phyloP scores from a whole-genome alignment of 2,329 filamentous ascomycete species.

The Scytalidium sp. region DNA sequence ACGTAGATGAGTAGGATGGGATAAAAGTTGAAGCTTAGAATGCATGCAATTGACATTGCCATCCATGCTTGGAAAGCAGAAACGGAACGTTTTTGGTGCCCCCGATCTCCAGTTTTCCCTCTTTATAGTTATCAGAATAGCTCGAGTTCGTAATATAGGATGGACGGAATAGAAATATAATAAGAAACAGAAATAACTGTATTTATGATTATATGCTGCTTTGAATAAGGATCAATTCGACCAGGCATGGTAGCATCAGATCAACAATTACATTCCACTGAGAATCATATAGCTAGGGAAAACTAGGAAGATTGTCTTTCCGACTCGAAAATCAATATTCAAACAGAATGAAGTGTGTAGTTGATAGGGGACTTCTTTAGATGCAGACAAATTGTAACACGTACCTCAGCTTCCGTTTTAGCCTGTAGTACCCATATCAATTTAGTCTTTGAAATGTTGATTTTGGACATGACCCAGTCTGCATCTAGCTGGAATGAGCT shows the following conservation, averaged over 20 bases:
- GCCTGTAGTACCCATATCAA: slow-evolving; percentile 60
- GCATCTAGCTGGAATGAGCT: slow-evolving; percentile 88
- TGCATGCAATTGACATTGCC: slow-evolving; percentile 76
- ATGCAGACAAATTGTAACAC: slow-evolving; percentile 10
- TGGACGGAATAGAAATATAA: neutral
- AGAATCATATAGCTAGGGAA: too few species aligned
- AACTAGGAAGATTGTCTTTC: too few species aligned
- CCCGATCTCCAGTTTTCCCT: slow-evolving; percentile 47
- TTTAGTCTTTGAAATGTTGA: slow-evolving; percentile 59
- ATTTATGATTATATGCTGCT: too few species aligned
- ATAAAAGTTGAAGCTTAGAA: slow-evolving; percentile 90
- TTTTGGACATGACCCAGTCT: slow-evolving; percentile 49
- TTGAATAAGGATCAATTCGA: too few species aligned
- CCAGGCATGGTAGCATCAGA: too few species aligned
- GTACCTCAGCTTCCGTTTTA: slow-evolving; percentile 48
- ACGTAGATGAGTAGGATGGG: slow-evolving; percentile 68
- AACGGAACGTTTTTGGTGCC: slow-evolving; percentile 55
- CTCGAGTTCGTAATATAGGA: neutral
- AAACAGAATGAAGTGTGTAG: too few species aligned
- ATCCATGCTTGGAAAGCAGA: slow-evolving; percentile 82
- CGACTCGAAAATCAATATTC: too few species aligned
- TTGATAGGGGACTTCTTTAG: neutral
- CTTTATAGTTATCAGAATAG: slow-evolving; percentile 18
- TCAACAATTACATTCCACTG: too few species aligned
- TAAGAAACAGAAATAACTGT: too few species aligned